These are phyloP conservation scores for Cryptococcus sp. DNA, from an alignment of 1,284 basidiomycete genomes.

Conservation along the genomic window DNA sequence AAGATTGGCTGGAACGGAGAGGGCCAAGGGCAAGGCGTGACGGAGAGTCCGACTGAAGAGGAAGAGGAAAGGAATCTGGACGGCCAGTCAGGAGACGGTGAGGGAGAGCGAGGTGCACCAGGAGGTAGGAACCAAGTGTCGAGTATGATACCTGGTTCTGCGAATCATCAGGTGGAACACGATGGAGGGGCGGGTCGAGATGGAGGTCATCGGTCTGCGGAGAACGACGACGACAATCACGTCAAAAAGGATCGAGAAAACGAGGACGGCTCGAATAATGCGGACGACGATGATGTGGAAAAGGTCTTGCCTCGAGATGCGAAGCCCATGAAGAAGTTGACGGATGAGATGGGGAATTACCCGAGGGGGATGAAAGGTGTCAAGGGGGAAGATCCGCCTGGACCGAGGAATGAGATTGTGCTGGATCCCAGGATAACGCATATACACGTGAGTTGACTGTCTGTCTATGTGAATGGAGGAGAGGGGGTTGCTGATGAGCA, in stretches of 20 bases:
- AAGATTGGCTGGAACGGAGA: slow-evolving; percentile 7
- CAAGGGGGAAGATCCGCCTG: slow-evolving; percentile 38
- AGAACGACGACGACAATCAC: background rate
- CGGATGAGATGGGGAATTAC: slow-evolving; percentile 30
- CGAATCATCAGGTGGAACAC: background rate
- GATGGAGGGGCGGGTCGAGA: background rate
- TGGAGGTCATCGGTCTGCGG: background rate
- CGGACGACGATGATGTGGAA: slow-evolving; percentile 17
- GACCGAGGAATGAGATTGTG: slow-evolving; percentile 39
- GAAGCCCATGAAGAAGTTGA: slow-evolving; percentile 10
- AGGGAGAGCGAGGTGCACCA: too few species aligned
- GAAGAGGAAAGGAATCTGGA: too few species aligned
- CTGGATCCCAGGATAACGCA: slow-evolving; percentile 34
- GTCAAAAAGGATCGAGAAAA: background rate
- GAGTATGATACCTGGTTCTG: background rate
- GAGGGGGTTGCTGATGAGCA: slow-evolving; percentile 7
- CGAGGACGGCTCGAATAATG: background rate
- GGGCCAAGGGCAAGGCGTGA: background rate
- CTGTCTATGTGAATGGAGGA: too few species aligned
- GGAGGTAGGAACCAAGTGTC: background rate
- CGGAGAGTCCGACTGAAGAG: slow-evolving; percentile 4
- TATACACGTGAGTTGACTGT: slow-evolving; percentile 30
- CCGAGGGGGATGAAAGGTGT: slow-evolving; percentile 27
- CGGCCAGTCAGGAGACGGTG: too few species aligned
- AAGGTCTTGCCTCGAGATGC: slow-evolving; percentile 7